phyloP scores from a whole-genome alignment of 163 green algal species.

The Scenedesmus sp. region DNA sequence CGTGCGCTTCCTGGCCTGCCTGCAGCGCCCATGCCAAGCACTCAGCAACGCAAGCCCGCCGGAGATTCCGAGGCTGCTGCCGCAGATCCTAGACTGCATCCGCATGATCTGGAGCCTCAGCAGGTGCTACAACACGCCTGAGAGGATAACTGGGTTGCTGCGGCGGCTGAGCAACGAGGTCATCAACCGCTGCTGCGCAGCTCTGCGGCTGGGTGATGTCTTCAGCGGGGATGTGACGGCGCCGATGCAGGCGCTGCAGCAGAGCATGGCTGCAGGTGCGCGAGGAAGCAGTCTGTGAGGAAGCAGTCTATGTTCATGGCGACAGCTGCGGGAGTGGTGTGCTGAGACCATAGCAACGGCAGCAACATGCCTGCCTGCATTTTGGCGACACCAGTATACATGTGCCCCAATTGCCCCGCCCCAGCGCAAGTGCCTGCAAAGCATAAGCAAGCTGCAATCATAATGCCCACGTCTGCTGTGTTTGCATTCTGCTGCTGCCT shows the following conservation, averaged over 20 bases:
- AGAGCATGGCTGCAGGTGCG: constrained; percentile 65
- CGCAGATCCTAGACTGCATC: constrained; percentile 84
- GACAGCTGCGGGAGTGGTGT: not conserved
- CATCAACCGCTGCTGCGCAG: constrained; percentile 83
- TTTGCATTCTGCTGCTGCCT: not conserved
- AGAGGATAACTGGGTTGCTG: constrained; percentile 86
- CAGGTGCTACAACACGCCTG: constrained; percentile 90
- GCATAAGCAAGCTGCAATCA: not conserved
- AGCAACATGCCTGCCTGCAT: not conserved
- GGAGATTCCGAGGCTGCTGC: constrained; percentile 81
- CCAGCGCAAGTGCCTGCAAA: not conserved
- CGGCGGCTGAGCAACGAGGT: constrained; percentile 88
- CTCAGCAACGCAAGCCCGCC: constrained; percentile 74
- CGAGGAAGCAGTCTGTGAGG: not conserved
- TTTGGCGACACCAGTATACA: not conserved
- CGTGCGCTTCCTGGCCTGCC: constrained; percentile 82
- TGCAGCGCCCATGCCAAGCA: constrained; percentile 85
- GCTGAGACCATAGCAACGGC: not conserved
- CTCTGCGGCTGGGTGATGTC: constrained; percentile 78
- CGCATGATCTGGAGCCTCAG: constrained; percentile 91
- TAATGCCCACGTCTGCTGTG: not conserved
- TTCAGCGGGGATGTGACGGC: constrained; percentile 68
- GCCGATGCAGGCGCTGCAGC: constrained; percentile 60
- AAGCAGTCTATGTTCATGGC: too few species aligned
- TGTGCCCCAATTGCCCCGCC: not conserved